phyloP scores from a whole-genome alignment of 257 asterid species.

The Leonotis leonurus region DNA sequence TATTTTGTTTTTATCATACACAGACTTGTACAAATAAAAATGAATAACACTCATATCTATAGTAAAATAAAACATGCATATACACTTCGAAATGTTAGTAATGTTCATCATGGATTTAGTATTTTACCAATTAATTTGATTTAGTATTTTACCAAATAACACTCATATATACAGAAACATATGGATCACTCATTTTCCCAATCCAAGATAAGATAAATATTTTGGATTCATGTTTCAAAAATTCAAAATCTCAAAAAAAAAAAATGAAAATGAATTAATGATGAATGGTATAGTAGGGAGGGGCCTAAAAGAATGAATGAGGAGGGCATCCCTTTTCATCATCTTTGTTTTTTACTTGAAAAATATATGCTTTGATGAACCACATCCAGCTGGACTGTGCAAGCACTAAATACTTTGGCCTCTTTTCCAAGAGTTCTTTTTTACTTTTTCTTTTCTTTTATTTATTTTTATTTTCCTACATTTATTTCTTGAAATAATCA shows the following conservation, averaged over 20 bases:
- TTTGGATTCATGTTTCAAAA: not conserved
- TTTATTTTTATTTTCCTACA: not conserved
- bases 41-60: too few species aligned
- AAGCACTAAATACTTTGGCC: slow-evolving; percentile 34
- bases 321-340: slow-evolving; percentile 22
- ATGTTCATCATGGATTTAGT: too few species aligned
- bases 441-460: not conserved
- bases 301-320: slow-evolving; percentile 12
- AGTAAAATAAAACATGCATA: too few species aligned
- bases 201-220: not conserved
- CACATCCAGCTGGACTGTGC: slow-evolving; percentile 51
- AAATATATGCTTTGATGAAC: slow-evolving; percentile 22
- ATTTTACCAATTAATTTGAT: too few species aligned
- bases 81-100: too few species aligned
- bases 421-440: slow-evolving; percentile 12
- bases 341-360: slow-evolving; percentile 24
- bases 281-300: slow-evolving; percentile 12
- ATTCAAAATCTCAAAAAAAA: not conserved
- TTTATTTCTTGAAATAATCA: slow-evolving; percentile 18
- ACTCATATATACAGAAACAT: too few species aligned
- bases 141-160: too few species aligned
- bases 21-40: too few species aligned
- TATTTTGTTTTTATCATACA: too few species aligned
- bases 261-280: not conserved
- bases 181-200: not conserved